A percentile compares a stretch with the other conserved stretches of the same genome.
phyloP scores from a whole-genome alignment of 2,329 filamentous ascomycete species.

The Penicillium sp. region DNA sequence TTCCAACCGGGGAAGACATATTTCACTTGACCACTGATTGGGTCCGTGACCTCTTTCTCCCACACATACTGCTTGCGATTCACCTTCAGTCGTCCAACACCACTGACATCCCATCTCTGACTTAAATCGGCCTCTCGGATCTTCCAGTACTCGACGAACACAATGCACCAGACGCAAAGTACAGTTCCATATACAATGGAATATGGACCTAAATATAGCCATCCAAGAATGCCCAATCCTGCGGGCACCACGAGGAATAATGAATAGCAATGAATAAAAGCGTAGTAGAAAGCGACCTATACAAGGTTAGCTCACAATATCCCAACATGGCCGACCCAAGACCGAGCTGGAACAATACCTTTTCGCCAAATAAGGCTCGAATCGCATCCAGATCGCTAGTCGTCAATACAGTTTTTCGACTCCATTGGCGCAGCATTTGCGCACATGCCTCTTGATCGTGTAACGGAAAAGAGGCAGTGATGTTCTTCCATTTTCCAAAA shows the following conservation, averaged over 20 bases:
- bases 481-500: slow-evolving; percentile 68
- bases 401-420: slow-evolving; percentile 61
- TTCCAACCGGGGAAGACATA: slow-evolving; percentile 74
- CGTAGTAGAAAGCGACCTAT: slow-evolving; percentile 88
- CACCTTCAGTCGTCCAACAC: slow-evolving; percentile 77
- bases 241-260: slow-evolving; percentile 80
- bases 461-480: slow-evolving; percentile 76
- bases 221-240: slow-evolving; percentile 71
- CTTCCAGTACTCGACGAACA: slow-evolving; percentile 96
- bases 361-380: slow-evolving; percentile 74
- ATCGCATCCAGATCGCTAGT: slow-evolving; percentile 72
- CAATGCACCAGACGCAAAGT: slow-evolving; percentile 80
- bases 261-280: slow-evolving; percentile 90
- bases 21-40: slow-evolving; percentile 75
- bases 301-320: neutral
- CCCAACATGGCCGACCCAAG: neutral
- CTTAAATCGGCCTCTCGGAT: slow-evolving; percentile 84
- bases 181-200: slow-evolving; percentile 76
- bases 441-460: slow-evolving; percentile 76
- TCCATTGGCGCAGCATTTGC: slow-evolving; percentile 72
- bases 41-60: slow-evolving; percentile 74
- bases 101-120: slow-evolving; percentile 83
- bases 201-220: slow-evolving; percentile 81
- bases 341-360: slow-evolving; percentile 36
- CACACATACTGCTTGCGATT: slow-evolving; percentile 75